Evolutionary conservation across 1,139 yeast species (phyloP).

Genomic region (Suhomyces terraborum): DNA sequence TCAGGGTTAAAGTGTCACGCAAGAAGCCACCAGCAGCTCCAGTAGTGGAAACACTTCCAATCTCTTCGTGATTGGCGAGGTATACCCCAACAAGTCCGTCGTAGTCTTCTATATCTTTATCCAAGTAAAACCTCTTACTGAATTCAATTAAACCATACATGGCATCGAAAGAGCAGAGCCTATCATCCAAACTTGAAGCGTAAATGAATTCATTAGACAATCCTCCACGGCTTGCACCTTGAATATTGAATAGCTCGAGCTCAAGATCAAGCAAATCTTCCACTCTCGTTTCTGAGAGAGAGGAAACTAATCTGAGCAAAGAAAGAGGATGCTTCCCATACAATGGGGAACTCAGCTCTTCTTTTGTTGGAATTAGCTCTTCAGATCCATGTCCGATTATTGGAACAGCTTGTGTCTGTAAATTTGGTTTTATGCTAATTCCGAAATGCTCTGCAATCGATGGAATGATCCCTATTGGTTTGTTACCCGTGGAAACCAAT

Average conservation of each 20-base stretch:
- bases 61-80: conserved; percentile 48
- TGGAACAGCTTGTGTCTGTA: conserved; percentile 47
- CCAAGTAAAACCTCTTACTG: conserved; percentile 19
- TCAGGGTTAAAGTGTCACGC: conserved; percentile 17
- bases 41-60: conserved; percentile 45
- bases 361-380: conserved; percentile 17
- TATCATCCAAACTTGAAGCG: conserved; percentile 49
- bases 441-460: conserved; percentile 46
- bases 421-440: conserved; percentile 36
- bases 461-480: conserved; percentile 47
- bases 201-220: conserved; percentile 41
- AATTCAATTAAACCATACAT: conserved; percentile 37
- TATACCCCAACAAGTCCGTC: conserved; percentile 41
- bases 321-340: conserved; percentile 41
- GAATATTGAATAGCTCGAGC: conserved; percentile 46
- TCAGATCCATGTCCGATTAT: conserved; percentile 37
- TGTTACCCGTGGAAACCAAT: conserved; percentile 39
- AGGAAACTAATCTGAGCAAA: conserved; percentile 38
- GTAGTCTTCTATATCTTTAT: conserved; percentile 22
- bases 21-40: conserved; percentile 43
- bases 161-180: conserved; percentile 47
- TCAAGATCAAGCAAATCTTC: conserved; percentile 37
- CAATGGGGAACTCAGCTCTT: conserved; percentile 40
- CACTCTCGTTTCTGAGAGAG: conserved; percentile 30
- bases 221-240: conserved; percentile 45